Evolutionary conservation across 192 early-diverging fungal species (phyloP).

Genomic region (Cetraspora pellucida): DNA sequence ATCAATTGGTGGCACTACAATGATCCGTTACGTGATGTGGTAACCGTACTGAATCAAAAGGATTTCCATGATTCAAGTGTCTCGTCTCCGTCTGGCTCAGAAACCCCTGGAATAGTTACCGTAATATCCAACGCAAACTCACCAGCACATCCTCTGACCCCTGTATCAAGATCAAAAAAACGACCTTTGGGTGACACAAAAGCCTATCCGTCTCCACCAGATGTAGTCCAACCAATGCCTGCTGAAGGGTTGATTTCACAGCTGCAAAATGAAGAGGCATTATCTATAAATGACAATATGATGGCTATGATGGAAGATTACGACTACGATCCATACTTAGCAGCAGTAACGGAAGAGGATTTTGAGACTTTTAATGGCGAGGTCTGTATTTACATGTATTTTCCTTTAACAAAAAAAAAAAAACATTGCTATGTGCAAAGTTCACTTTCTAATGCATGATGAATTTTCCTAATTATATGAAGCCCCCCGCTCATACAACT

Average conservation of each 20-base stretch:
- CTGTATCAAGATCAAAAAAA: neutral
- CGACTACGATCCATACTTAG: neutral
- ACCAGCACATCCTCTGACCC: neutral
- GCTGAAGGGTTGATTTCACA: neutral
- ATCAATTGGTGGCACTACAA: conserved; percentile 5
- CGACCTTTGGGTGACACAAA: neutral
- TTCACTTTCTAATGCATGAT: neutral
- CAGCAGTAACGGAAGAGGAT: neutral
- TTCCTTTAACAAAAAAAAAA: no score
- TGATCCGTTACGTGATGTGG: neutral
- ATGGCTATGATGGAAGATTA: neutral
- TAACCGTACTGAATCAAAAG: neutral
- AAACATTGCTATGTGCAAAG: neutral
- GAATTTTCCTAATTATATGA: neutral
- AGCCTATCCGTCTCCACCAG: conserved; percentile 22
- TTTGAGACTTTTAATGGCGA: neutral
- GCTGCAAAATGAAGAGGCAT: neutral
- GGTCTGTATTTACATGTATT: neutral
- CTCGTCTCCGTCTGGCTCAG: neutral
- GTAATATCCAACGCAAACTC: conserved; percentile 5
- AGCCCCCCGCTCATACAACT: neutral
- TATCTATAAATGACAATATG: neutral
- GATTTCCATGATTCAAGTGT: neutral
- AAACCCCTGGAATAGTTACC: conserved; percentile 18
- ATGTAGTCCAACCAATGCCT: neutral